Conservation (phyloP, 495 filamentous ascomycete genomes). For the Mytilinidion resinicola region DNA sequence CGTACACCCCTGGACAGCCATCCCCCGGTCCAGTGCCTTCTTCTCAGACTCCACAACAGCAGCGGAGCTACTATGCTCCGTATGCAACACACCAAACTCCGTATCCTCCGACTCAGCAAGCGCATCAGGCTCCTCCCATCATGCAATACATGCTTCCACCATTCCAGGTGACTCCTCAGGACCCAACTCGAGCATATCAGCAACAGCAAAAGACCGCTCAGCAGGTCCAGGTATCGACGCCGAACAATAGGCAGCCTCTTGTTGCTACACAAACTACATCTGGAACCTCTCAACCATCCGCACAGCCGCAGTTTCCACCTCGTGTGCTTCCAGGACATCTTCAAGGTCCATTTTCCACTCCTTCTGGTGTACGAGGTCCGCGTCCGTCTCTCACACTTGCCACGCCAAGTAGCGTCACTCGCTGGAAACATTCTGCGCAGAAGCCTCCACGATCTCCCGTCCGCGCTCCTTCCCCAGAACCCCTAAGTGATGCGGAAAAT, state of each 20-base stretch:
- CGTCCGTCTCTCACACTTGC: not conserved
- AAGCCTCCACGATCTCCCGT: not conserved
- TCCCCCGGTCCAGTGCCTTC: conserved; percentile 5
- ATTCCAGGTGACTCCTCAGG: conserved; percentile 32
- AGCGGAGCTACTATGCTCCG: conserved; percentile 17
- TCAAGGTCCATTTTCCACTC: conserved; percentile 11
- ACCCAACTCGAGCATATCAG: conserved; percentile 22
- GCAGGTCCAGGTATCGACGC: conserved; percentile 21
- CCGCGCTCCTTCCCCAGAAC: conserved; percentile 1
- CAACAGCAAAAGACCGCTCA: conserved; percentile 13
- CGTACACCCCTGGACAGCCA: conserved; percentile 1
- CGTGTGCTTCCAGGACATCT: conserved; percentile 3
- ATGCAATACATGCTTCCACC: conserved; percentile 33
- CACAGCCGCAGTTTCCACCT: not conserved
- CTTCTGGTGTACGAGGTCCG: conserved; percentile 11
- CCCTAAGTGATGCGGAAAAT: conserved; percentile 10
- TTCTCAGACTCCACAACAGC: conserved; percentile 20
- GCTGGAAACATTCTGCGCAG: conserved; percentile 14
- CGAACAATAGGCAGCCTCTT: not conserved
- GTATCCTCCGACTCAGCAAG: conserved; percentile 10
- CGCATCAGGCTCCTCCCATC: conserved; percentile 13
- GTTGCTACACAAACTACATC: not conserved
- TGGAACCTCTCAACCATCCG: not conserved
- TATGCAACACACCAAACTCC: conserved; percentile 15
- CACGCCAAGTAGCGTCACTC: conserved; percentile 3